Conservation (phyloP, 2,329 filamentous ascomycete genomes). For the Colletotrichum sp. region DNA sequence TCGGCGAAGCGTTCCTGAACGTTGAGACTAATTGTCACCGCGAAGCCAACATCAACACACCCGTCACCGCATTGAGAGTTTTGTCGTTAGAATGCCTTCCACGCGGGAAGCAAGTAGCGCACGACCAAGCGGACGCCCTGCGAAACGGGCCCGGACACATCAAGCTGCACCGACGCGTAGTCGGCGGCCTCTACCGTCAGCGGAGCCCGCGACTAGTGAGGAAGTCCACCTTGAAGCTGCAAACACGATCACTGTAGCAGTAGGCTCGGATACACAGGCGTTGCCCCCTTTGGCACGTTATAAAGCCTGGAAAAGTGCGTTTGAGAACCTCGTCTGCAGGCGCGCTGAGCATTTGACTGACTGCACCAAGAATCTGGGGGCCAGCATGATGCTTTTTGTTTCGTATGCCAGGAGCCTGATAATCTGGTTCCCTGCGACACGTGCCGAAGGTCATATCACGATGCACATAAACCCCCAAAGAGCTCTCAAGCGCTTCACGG, state of each 20-base stretch:
- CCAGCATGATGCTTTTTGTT: fast-evolving
- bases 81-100: neutral
- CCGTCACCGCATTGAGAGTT: fast-evolving
- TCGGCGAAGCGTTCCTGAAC: neutral
- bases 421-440: neutral
- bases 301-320: neutral
- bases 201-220: fast-evolving
- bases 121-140: fast-evolving
- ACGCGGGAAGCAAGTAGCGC: neutral
- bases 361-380: neutral
- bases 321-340: neutral
- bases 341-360: neutral
- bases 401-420: neutral
- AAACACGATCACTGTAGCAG: neutral
- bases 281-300: neutral
- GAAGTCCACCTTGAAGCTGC: neutral
- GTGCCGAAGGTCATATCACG: neutral
- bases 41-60: neutral
- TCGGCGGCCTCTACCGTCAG: neutral
- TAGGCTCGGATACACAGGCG: fast-evolving
- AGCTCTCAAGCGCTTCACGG: neutral
- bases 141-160: neutral
- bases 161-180: fast-evolving
- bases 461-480: neutral
- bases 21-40: too few relatives aligned